These are phyloP conservation scores for Termitomyces sp. DNA, from an alignment of 768 basidiomycete genomes.

Conservation along the genomic window DNA sequence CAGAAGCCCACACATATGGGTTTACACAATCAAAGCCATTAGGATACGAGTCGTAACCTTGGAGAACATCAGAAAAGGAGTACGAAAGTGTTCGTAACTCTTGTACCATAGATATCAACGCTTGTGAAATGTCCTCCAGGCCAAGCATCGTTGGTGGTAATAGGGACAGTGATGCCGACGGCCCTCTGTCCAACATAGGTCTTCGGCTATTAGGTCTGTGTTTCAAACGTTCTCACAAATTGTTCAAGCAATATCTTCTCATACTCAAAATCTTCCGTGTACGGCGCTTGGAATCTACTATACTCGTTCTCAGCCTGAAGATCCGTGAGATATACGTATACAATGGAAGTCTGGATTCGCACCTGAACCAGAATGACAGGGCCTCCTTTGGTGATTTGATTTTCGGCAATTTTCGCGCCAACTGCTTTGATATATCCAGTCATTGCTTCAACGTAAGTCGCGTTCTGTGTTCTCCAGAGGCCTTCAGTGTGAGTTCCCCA, in stretches of 20 bases:
- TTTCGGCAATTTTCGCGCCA: constrained; percentile 40
- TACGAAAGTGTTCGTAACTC: background rate
- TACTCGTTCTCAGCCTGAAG: constrained; percentile 54
- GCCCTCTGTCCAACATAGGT: constrained; percentile 25
- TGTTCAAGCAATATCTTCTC: constrained; percentile 29
- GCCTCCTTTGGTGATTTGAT: constrained; percentile 59
- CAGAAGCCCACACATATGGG: constrained; percentile 40
- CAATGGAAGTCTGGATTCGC: background rate
- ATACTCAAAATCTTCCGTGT: constrained; percentile 38
- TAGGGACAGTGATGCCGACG: constrained; percentile 43
- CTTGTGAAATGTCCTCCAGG: constrained; percentile 42
- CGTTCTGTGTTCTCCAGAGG: constrained; percentile 39
- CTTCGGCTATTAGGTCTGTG: background rate
- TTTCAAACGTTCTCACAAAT: constrained; percentile 22
- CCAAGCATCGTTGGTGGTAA: constrained; percentile 44
- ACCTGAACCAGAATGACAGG: constrained; percentile 46
- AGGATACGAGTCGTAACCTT: constrained; percentile 45
- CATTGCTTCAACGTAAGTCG: constrained; percentile 45
- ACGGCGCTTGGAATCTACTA: constrained; percentile 34
- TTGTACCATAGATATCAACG: constrained; percentile 46
- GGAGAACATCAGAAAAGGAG: constrained; percentile 1
- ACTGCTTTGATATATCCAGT: constrained; percentile 46
- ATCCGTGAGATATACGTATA: background rate
- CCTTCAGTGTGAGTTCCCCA: constrained; percentile 52
- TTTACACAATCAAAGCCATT: constrained; percentile 53